Base-by-base conservation (phyloP, 768 basidiomycete genomes). In the Leccinum truebloodii region DNA sequence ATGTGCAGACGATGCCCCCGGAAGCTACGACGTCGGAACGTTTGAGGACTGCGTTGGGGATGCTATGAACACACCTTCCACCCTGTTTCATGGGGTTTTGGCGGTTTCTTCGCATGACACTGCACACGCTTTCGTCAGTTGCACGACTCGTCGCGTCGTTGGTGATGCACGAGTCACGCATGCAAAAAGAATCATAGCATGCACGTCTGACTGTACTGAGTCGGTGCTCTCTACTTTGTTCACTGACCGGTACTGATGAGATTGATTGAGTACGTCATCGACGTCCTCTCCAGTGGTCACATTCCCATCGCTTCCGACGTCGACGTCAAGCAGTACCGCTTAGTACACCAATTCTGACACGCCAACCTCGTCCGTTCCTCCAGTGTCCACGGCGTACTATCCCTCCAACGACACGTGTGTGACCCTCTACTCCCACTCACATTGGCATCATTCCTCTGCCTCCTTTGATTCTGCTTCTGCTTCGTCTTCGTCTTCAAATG, bases 1-100 rank as follows among this genome's bases (percentile, higher is more conserved):
- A 14, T 83, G 89, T 67, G 71, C 39, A 5, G 88, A 86, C 83
- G 85, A 87, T 65, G 85, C 86, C 80, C 83, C 84, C 12, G 82
- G 70, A 16, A 78, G 77, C 57, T 84, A 83, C 63, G 75, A 67
- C 61, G 65, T 71, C 49, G 82, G 79, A 52, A 64, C 71, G 6
- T 83, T 83, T 66, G 80, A 83, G 61, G 74, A 79, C 13, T 89
- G 87, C 66, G 49, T 75, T 51, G 84, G 77, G 18, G 85, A 88
- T 60, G 78, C 75, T 28, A 81, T 79, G 52, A 75, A 81, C 76
- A 82, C 82, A 37, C 71, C 76, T 16, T 89, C 86, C 14, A 88
- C 87, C 0, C 89, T 84, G 77, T 71, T 80, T 67, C 90, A 92
- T 77, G 86, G 86, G 39, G 72, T 85, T 34, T 78, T 81, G 0